These are phyloP conservation scores for Teratosphaeriaceae sp. DNA, from an alignment of 2,329 filamentous ascomycete genomes.

Conservation along the genomic window DNA sequence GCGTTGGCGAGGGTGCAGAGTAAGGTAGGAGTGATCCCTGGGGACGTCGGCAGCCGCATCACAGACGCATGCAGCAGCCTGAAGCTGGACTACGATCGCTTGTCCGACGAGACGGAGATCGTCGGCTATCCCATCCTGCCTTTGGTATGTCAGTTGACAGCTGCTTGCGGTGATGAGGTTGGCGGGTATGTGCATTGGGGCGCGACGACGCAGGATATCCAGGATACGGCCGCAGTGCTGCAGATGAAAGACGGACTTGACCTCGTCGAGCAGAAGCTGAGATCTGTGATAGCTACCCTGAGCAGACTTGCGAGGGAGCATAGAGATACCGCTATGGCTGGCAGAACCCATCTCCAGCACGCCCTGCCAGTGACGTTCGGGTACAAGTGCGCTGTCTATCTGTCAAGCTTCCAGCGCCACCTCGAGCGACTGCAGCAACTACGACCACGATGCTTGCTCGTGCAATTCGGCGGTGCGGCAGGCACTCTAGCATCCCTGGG, in stretches of 20 bases:
- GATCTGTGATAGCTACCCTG: constrained; percentile 11
- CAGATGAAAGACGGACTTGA: constrained; percentile 21
- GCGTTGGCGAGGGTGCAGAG: constrained; percentile 19
- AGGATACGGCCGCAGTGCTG: constrained; percentile 23
- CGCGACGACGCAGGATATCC: constrained; percentile 27
- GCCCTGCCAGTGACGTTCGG: constrained; percentile 28
- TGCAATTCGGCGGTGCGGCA: constrained; percentile 28
- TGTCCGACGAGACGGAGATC: constrained; percentile 22
- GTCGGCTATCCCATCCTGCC: constrained; percentile 28
- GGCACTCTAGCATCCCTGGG: constrained; percentile 24
- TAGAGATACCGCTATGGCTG: constrained; percentile 23
- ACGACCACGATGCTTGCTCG: constrained; percentile 19
- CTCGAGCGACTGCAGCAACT: constrained; percentile 20
- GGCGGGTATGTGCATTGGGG: constrained; percentile 27
- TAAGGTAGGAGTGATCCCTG: constrained; percentile 18
- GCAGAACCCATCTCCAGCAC: constrained; percentile 26
- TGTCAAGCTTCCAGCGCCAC: constrained; percentile 25
- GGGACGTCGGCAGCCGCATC: constrained; percentile 19
- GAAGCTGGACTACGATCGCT: constrained; percentile 16
- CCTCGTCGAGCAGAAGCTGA: constrained; percentile 13
- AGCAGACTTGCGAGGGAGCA: constrained; percentile 13
- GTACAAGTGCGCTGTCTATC: constrained; percentile 27
- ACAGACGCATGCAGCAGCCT: constrained; percentile 8
- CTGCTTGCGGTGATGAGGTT: constrained; percentile 16
- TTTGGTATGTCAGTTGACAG: constrained; percentile 24